A percentile compares a stretch with the other conserved stretches of the same genome.
phyloP scores from a whole-genome alignment of 108 stramenopile genomes.

The Nitzschia sp. region DNA sequence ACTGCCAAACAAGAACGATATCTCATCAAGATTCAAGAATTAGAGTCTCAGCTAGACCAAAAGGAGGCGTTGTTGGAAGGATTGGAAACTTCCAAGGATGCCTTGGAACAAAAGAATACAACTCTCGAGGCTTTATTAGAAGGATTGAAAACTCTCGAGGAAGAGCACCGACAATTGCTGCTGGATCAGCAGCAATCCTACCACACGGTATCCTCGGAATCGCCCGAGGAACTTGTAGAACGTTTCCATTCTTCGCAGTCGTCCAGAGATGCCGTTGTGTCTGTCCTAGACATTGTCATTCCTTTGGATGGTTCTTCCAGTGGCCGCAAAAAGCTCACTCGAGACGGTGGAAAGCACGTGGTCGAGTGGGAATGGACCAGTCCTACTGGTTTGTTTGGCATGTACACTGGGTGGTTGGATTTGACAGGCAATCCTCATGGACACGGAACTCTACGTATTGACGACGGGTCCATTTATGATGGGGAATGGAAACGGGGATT shows the following conservation, averaged over 20 bases:
- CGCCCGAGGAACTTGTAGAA: neutral
- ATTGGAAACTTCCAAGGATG: conserved; percentile 9
- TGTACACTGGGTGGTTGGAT: conserved; percentile 50
- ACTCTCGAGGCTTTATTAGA: no score
- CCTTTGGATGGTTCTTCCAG: conserved; percentile 9
- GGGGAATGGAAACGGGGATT: conserved; percentile 45
- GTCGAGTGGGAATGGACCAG: conserved; percentile 39
- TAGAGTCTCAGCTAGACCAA: conserved; percentile 2
- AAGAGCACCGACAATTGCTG: conserved; percentile 1
- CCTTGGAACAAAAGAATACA: neutral
- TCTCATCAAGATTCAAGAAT: conserved; percentile 3
- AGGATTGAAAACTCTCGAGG: neutral
- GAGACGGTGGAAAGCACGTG: conserved; percentile 19
- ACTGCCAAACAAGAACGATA: conserved; percentile 6
- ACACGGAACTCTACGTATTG: conserved; percentile 41
- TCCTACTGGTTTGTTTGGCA: conserved; percentile 14
- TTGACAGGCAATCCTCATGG: conserved; percentile 43
- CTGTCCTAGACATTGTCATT: neutral
- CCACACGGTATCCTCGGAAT: neutral
- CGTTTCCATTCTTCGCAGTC: no score
- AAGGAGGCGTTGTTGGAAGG: conserved; percentile 14
- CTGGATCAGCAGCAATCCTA: neutral
- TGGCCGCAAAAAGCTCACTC: neutral
- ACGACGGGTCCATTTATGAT: conserved; percentile 47
- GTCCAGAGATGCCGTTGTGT: neutral